Conservation (phyloP, 2,329 filamentous ascomycete genomes). For the Huntiella omanensis region DNA sequence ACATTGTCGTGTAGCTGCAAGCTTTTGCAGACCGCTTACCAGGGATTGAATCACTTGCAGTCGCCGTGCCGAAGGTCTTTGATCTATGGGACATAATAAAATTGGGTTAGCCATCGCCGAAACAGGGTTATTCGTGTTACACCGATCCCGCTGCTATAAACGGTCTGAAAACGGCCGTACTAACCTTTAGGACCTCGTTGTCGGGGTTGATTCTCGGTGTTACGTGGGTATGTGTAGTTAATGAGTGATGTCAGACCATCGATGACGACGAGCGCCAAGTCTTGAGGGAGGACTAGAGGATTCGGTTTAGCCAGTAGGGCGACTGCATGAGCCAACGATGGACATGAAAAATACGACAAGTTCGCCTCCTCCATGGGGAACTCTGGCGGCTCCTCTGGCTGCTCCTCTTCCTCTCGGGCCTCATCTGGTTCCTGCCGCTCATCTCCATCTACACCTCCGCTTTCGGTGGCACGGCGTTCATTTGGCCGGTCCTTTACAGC, state of each 20-base stretch:
- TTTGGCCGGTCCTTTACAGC: not conserved
- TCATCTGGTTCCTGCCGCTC: slow-evolving; percentile 13
- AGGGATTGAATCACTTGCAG: slow-evolving; percentile 40
- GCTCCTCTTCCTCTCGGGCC: slow-evolving; percentile 11
- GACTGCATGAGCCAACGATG: slow-evolving; percentile 52
- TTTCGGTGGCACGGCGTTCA: slow-evolving; percentile 8
- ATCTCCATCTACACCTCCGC: not conserved
- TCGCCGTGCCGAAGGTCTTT: slow-evolving; percentile 21
- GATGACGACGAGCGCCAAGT: slow-evolving; percentile 52
- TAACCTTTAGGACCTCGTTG: slow-evolving; percentile 24
- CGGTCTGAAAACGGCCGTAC: not conserved
- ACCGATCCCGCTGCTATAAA: too few species aligned
- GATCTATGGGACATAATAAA: not conserved
- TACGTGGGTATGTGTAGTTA: slow-evolving; percentile 55
- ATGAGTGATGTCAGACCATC: slow-evolving; percentile 63
- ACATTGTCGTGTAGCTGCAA: slow-evolving; percentile 54
- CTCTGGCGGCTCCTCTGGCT: not conserved
- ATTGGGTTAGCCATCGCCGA: too few species aligned
- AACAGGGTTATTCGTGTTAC: too few species aligned
- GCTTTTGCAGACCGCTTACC: slow-evolving; percentile 51
- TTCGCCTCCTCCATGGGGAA: slow-evolving; percentile 11
- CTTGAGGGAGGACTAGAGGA: slow-evolving; percentile 37
- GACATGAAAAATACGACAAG: slow-evolving; percentile 31
- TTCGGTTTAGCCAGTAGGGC: slow-evolving; percentile 55
- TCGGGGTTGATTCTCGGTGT: slow-evolving; percentile 20